A percentile compares a stretch with the other conserved stretches of the same genome.
Conservation (phyloP, 345 rosid genomes). For the Eutrema japonicum region DNA sequence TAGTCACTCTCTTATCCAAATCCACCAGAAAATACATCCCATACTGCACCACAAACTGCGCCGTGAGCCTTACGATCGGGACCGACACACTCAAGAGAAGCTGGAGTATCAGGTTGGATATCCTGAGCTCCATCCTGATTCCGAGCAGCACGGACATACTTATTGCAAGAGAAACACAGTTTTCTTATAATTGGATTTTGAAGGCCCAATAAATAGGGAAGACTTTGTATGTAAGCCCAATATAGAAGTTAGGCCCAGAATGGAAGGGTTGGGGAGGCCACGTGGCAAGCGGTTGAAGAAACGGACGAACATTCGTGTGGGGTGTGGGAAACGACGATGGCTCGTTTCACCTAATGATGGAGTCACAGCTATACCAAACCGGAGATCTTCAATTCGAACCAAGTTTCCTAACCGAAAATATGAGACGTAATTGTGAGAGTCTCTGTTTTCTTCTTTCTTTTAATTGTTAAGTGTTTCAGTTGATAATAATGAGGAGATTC, state of each 20-base stretch:
- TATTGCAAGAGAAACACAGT: too few relatives aligned
- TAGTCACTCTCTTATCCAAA: background rate
- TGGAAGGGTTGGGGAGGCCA: background rate
- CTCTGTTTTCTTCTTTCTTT: too few relatives aligned
- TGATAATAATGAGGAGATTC: too few relatives aligned
- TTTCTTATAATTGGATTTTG: background rate
- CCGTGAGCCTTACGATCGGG: background rate
- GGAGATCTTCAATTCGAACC: too few relatives aligned
- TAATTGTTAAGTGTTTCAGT: too few relatives aligned
- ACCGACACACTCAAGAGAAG: too few relatives aligned
- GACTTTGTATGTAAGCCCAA: background rate
- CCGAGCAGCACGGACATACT: background rate
- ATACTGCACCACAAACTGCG: background rate
- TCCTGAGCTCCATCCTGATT: background rate
- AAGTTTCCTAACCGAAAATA: too few relatives aligned
- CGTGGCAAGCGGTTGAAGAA: slow-evolving; percentile 31
- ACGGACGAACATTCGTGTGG: slow-evolving; percentile 47
- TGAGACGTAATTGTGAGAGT: too few relatives aligned
- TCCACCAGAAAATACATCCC: background rate
- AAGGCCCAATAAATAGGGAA: slow-evolving; percentile 7
- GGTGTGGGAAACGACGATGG: slow-evolving; percentile 41
- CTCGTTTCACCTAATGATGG: slow-evolving; percentile 43
- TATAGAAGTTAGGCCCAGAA: slow-evolving; percentile 2
- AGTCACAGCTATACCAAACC: too few relatives aligned
- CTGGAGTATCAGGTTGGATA: too few relatives aligned